These are phyloP conservation scores for Bombardia bombarda DNA, from an alignment of 495 filamentous ascomycete genomes.

Conservation along the genomic window DNA sequence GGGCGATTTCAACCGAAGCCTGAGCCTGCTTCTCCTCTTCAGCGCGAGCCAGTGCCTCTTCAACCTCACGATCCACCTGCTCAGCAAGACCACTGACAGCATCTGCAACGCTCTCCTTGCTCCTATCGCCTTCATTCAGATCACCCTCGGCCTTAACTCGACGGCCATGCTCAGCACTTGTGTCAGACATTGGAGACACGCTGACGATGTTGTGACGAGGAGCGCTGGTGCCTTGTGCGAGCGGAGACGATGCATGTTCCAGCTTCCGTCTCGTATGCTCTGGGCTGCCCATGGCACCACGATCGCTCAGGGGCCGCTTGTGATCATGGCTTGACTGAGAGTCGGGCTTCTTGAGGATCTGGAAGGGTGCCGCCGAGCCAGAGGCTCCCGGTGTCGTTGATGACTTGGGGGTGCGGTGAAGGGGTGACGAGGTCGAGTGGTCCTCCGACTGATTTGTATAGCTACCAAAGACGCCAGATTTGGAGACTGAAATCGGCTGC, in stretches of 20 bases:
- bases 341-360: slow-evolving; percentile 32
- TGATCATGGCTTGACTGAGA: slow-evolving; percentile 23
- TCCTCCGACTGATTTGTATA: slow-evolving; percentile 28
- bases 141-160: neutral
- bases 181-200: slow-evolving; percentile 13
- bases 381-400: slow-evolving; percentile 32
- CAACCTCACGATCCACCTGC: slow-evolving; percentile 60
- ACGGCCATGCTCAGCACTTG: slow-evolving; percentile 4
- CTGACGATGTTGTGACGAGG: slow-evolving; percentile 1
- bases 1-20: slow-evolving; percentile 37
- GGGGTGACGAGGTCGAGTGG: slow-evolving; percentile 22
- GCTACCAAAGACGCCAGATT: slow-evolving; percentile 13
- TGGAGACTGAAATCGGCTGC: slow-evolving; percentile 20
- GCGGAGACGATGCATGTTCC: slow-evolving; percentile 30
- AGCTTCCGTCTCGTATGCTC: slow-evolving; percentile 37
- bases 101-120: slow-evolving; percentile 60
- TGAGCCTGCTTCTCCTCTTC: slow-evolving; percentile 44
- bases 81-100: slow-evolving; percentile 62
- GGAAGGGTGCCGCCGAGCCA: slow-evolving; percentile 20
- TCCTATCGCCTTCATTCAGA: slow-evolving; percentile 19
- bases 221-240: slow-evolving; percentile 12
- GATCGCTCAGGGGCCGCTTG: slow-evolving; percentile 31
- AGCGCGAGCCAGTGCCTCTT: slow-evolving; percentile 54
- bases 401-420: slow-evolving; percentile 31
- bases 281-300: slow-evolving; percentile 29